phyloP scores from a whole-genome alignment of 2,329 filamentous ascomycete species.

The Hypoxylon sp. region DNA sequence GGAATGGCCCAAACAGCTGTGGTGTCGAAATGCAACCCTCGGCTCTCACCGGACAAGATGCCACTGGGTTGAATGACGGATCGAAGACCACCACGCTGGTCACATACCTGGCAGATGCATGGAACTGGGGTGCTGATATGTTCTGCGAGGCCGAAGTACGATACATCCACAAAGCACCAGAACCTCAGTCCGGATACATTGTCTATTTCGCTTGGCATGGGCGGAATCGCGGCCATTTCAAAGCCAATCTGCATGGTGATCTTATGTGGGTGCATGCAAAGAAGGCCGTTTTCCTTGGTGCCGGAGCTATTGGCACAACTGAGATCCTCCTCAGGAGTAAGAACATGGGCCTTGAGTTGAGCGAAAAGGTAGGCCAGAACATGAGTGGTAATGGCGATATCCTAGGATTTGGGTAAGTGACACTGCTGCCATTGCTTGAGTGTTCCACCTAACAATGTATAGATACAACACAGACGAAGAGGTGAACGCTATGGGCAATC shows the following conservation, averaged over 20 bases:
- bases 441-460: constrained; percentile 29
- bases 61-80: constrained; percentile 71
- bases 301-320: constrained; percentile 70
- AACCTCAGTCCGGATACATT: constrained; percentile 62
- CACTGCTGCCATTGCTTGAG: background rate
- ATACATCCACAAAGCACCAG: constrained; percentile 63
- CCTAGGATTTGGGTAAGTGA: constrained; percentile 64
- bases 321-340: constrained; percentile 71
- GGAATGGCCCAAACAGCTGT: constrained; percentile 66
- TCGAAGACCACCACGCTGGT: constrained; percentile 72
- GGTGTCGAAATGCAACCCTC: constrained; percentile 71
- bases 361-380: constrained; percentile 63
- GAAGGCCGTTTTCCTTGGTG: constrained; percentile 72
- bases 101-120: constrained; percentile 74
- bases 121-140: constrained; percentile 76
- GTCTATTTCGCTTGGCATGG: constrained; percentile 73
- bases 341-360: constrained; percentile 65
- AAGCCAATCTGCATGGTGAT: constrained; percentile 62
- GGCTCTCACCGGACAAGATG: constrained; percentile 68
- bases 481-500: constrained; percentile 64
- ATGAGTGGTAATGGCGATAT: constrained; percentile 75
- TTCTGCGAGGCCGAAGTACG: constrained; percentile 75
- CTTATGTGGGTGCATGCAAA: constrained; percentile 74
- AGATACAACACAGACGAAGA: constrained; percentile 67
- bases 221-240: constrained; percentile 63